Percentiles rank a stretch among this genome's conserved stretches.
These are phyloP conservation scores for Juncus effusus DNA, from an alignment of 176 grass and related monocot species.

Conservation along the genomic window DNA sequence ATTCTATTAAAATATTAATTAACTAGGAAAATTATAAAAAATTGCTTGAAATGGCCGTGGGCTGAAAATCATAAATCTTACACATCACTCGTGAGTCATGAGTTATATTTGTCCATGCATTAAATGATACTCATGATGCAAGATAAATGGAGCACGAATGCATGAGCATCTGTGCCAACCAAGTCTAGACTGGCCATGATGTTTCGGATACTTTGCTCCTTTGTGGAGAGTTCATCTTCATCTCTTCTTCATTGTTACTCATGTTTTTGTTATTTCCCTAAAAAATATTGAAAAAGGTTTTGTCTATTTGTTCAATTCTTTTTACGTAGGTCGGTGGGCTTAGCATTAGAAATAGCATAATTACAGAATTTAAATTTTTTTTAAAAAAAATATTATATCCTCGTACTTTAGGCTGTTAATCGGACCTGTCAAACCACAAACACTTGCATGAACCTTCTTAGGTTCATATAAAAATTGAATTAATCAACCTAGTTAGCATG, in stretches of 20 bases:
- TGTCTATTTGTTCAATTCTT: slow-evolving; percentile 19
- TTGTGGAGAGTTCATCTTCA: slow-evolving; percentile 7
- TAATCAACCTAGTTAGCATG: no score
- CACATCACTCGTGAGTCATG: neutral
- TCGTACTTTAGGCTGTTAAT: no score
- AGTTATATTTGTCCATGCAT: neutral
- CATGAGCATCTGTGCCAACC: slow-evolving; percentile 17
- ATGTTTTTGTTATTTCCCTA: slow-evolving; percentile 24
- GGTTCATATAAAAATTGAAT: no score
- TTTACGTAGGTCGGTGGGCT: slow-evolving; percentile 12
- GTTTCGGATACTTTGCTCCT: neutral
- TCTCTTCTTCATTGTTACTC: neutral
- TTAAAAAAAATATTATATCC: no score
- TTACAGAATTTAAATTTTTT: no score
- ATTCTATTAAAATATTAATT: no score
- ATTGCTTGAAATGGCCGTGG: no score
- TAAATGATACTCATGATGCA: neutral
- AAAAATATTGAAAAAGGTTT: neutral
- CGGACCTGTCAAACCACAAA: no score
- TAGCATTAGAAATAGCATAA: no score
- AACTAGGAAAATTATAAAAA: no score
- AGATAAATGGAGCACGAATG: slow-evolving; percentile 8
- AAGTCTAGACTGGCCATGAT: slow-evolving; percentile 18
- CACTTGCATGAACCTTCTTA: no score
- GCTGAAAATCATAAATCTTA: no score